phyloP scores from a whole-genome alignment of 2,329 filamentous ascomycete genomes.

The Nothophaeocryptopus gaeumannii region DNA sequence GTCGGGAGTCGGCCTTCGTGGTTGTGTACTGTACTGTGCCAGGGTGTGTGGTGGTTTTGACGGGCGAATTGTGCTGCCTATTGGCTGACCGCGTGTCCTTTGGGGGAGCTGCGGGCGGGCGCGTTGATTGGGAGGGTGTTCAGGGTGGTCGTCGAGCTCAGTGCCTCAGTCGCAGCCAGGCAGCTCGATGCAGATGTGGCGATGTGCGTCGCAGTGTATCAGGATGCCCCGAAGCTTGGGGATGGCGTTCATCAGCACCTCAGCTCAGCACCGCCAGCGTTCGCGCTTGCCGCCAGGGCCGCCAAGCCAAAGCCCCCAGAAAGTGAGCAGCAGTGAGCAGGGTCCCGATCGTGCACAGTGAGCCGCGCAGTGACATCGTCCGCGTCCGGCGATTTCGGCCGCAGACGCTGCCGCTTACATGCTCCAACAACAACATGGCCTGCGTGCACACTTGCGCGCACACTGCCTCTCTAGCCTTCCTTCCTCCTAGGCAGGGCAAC shows the following conservation, averaged over 20 bases:
- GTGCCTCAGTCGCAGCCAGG: constrained; percentile 9
- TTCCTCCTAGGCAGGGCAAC: background rate
- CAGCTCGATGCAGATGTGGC: constrained; percentile 11
- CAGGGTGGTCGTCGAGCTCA: constrained; percentile 2
- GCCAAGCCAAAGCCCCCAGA: too few relatives aligned
- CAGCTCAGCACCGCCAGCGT: background rate
- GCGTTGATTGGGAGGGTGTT: constrained; percentile 21
- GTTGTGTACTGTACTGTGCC: constrained; percentile 10
- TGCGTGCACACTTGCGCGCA: background rate
- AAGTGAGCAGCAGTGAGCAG: too few relatives aligned
- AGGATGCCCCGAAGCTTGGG: background rate
- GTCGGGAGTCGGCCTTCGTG: background rate
- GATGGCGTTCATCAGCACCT: background rate
- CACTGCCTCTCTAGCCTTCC: too few relatives aligned
- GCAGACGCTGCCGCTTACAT: too few relatives aligned
- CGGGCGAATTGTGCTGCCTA: constrained; percentile 31
- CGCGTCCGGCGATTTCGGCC: background rate
- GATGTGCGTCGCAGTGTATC: background rate
- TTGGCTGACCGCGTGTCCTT: constrained; percentile 22
- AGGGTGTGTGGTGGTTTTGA: constrained; percentile 16
- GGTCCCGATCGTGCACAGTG: too few relatives aligned
- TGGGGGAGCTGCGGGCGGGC: constrained; percentile 17
- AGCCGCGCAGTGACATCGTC: background rate
- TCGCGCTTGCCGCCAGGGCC: background rate
- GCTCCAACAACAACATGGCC: background rate